Percentiles rank a stretch among this genome's conserved stretches.
Evolutionary conservation across 805 yeast genomes (phyloP).

Genomic region (Starmerella asiatica): DNA sequence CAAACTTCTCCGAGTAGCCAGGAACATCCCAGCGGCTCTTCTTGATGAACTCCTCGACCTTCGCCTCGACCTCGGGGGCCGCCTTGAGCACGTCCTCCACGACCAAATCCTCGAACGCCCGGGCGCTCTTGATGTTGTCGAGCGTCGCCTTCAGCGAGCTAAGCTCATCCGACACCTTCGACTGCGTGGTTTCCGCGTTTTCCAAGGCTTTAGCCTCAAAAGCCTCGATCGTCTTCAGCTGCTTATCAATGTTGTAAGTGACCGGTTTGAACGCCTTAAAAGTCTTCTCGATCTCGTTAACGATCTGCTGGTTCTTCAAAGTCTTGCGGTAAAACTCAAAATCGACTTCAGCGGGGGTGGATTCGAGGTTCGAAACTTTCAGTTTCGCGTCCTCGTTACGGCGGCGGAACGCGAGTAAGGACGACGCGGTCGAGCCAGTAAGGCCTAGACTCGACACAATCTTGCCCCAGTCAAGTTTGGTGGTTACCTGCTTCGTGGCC

Average conservation of each 20-base stretch:
- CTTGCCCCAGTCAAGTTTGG: slow-evolving; percentile 91
- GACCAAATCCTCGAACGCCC: slow-evolving; percentile 95
- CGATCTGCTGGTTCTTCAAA: slow-evolving; percentile 68
- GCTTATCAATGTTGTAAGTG: slow-evolving; percentile 75
- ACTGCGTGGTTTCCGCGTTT: slow-evolving; percentile 88
- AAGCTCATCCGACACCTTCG: slow-evolving; percentile 75
- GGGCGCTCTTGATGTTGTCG: slow-evolving; percentile 86
- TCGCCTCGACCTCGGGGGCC: slow-evolving; percentile 93
- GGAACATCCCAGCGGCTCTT: slow-evolving; percentile 98
- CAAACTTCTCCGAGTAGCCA: slow-evolving; percentile 96
- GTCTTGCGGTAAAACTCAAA: slow-evolving; percentile 65
- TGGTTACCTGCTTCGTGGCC: slow-evolving; percentile 35
- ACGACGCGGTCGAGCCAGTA: slow-evolving; percentile 80
- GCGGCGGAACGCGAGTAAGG: slow-evolving; percentile 88
- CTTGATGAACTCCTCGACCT: slow-evolving; percentile 87
- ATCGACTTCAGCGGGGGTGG: slow-evolving; percentile 67
- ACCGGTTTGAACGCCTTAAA: slow-evolving; percentile 67
- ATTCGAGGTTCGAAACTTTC: slow-evolving; percentile 52
- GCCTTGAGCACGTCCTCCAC: slow-evolving; percentile 90
- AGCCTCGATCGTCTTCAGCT: slow-evolving; percentile 78
- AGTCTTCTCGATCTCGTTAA: slow-evolving; percentile 67
- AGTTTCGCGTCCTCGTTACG: slow-evolving; percentile 97
- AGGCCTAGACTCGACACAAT: slow-evolving; percentile 78
- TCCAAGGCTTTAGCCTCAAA: slow-evolving; percentile 92
- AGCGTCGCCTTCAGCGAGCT: slow-evolving; percentile 75